A percentile compares a stretch with the other conserved stretches of the same genome.
These are phyloP conservation scores for Eutrema heterophyllum DNA, from an alignment of 345 rosid genomes.

Conservation along the genomic window DNA sequence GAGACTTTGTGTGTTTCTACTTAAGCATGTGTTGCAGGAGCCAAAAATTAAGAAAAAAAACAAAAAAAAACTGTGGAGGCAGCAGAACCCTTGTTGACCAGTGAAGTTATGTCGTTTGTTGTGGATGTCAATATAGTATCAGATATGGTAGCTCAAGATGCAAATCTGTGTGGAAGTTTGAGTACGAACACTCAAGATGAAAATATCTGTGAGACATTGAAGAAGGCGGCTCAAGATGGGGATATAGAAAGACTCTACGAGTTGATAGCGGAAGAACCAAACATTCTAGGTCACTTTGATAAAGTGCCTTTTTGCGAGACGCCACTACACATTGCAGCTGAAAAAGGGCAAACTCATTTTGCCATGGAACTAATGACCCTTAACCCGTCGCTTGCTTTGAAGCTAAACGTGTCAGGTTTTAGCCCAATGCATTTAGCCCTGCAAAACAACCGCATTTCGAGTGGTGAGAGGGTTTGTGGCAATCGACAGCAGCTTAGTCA, in stretches of 20 bases:
- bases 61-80: too few species aligned
- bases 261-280: not conserved
- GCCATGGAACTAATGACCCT: not conserved
- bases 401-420: slow-evolving; percentile 3
- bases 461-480: slow-evolving; percentile 17
- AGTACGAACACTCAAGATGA: too few species aligned
- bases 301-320: not conserved
- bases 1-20: too few species aligned
- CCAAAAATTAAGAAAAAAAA: too few species aligned
- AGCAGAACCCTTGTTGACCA: too few species aligned
- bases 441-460: not conserved
- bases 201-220: too few species aligned
- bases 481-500: slow-evolving; percentile 11
- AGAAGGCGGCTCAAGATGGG: too few species aligned
- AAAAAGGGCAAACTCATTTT: not conserved
- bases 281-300: not conserved
- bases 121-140: too few species aligned
- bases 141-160: too few species aligned
- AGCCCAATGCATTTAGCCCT: slow-evolving; percentile 34
- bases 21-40: too few species aligned
- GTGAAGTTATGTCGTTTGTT: too few species aligned
- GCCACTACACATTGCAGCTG: not conserved
- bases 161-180: too few species aligned
- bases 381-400: not conserved
- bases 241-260: not conserved